Evolutionary conservation across 495 filamentous ascomycete species (phyloP).

Genomic region (Neurospora discreta): DNA sequence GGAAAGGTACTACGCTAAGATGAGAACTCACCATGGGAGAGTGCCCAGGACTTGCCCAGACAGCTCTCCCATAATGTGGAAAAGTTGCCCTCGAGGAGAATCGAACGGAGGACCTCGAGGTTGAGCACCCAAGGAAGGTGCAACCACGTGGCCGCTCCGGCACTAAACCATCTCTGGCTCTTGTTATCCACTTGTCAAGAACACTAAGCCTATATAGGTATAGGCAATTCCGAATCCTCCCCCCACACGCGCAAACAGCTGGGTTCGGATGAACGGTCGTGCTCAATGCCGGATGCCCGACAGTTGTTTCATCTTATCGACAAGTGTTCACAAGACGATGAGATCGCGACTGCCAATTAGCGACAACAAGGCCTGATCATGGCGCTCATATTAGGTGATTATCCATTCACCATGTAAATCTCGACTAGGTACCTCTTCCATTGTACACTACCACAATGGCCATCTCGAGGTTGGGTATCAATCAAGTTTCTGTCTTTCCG

Average conservation of each 20-base stretch:
- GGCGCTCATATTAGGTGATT: background rate
- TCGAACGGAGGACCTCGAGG: background rate
- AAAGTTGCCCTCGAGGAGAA: background rate
- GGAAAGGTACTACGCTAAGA: background rate
- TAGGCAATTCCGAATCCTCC: background rate
- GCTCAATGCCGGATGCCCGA: background rate
- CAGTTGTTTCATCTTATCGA: background rate
- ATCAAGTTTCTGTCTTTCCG: background rate
- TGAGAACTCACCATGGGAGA: background rate
- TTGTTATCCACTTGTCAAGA: background rate
- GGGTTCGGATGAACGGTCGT: background rate
- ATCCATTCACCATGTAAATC: background rate
- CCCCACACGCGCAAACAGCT: background rate
- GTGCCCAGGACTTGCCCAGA: background rate
- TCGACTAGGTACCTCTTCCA: background rate
- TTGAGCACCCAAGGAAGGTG: background rate
- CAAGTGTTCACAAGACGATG: background rate
- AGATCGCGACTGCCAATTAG: background rate
- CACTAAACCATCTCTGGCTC: background rate
- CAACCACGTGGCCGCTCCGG: background rate
- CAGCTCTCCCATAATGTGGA: background rate
- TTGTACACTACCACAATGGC: background rate
- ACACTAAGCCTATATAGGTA: background rate
- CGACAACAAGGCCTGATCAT: background rate
- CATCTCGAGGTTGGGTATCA: background rate